Conservation (phyloP, 345 rosid species). For the Alliaria petiolata region DNA sequence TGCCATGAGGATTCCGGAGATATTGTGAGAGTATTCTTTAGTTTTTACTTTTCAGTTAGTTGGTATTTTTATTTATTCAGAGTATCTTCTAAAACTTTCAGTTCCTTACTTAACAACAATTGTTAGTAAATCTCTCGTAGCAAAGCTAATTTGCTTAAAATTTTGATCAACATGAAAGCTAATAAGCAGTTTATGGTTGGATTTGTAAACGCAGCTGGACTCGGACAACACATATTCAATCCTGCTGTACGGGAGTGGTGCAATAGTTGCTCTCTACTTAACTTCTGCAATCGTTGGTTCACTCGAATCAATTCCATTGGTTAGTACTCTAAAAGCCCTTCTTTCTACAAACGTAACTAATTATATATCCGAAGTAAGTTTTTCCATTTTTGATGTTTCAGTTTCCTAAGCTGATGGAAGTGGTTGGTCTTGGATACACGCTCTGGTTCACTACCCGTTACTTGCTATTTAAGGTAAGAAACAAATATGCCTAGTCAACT, state of each 20-base stretch:
- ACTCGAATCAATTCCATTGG: conserved; percentile 87
- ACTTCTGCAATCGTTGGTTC: conserved; percentile 59
- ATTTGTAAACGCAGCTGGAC: conserved; percentile 48
- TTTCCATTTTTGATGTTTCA: conserved; percentile 25
- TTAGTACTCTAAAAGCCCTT: conserved; percentile 24
- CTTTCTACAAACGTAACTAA: not conserved
- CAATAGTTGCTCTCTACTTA: conserved; percentile 59
- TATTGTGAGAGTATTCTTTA: no score
- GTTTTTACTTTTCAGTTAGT: no score
- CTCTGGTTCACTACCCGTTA: conserved; percentile 77
- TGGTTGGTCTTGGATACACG: conserved; percentile 85
- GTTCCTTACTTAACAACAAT: no score
- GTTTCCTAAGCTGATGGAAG: conserved; percentile 86
- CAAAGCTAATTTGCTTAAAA: no score
- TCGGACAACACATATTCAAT: conserved; percentile 54
- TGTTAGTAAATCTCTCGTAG: no score
- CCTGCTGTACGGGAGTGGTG: conserved; percentile 58
- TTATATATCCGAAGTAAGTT: not conserved
- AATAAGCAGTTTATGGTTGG: not conserved
- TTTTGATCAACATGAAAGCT: not conserved
- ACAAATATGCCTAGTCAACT: not conserved
- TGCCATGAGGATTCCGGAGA: no score
- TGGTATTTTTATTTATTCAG: no score
- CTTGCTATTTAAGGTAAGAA: conserved; percentile 71
- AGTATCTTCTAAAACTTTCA: no score